Evolutionary conservation across 2,329 filamentous ascomycete genomes (phyloP).

Genomic region (Balansia obtecta): DNA sequence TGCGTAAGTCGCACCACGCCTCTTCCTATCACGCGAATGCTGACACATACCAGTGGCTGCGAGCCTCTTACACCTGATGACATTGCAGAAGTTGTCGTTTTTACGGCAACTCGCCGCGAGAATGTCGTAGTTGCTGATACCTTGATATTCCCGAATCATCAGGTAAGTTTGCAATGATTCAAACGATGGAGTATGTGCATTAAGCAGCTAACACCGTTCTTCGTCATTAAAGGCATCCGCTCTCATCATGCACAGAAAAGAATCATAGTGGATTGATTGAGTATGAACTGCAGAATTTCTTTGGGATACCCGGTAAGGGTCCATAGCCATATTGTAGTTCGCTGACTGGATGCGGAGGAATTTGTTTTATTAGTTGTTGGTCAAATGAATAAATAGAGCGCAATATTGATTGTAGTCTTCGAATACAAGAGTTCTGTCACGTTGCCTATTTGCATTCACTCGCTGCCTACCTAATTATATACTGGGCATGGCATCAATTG

Average conservation of each 20-base stretch:
- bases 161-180: slow-evolving; percentile 38
- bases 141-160: slow-evolving; percentile 77
- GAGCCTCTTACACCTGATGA: slow-evolving; percentile 82
- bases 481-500: too few species aligned
- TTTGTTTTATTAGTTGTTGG: too few species aligned
- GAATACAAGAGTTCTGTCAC: too few species aligned
- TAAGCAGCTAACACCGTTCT: neutral
- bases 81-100: slow-evolving; percentile 83
- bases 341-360: too few species aligned
- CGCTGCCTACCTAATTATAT: too few species aligned
- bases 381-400: neutral
- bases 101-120: slow-evolving; percentile 69
- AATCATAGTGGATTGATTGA: neutral
- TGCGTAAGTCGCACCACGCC: slow-evolving; percentile 38
- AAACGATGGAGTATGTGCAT: neutral
- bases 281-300: neutral
- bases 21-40: neutral
- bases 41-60: slow-evolving; percentile 39
- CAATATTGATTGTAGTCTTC: neutral
- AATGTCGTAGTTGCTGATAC: slow-evolving; percentile 88
- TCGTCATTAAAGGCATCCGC: slow-evolving; percentile 17
- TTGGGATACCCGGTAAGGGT: too few species aligned
- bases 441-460: neutral
- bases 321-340: too few species aligned
- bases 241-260: slow-evolving; percentile 19